Evolutionary conservation across 768 basidiomycete species (phyloP).

Genomic region (Imleria badia): DNA sequence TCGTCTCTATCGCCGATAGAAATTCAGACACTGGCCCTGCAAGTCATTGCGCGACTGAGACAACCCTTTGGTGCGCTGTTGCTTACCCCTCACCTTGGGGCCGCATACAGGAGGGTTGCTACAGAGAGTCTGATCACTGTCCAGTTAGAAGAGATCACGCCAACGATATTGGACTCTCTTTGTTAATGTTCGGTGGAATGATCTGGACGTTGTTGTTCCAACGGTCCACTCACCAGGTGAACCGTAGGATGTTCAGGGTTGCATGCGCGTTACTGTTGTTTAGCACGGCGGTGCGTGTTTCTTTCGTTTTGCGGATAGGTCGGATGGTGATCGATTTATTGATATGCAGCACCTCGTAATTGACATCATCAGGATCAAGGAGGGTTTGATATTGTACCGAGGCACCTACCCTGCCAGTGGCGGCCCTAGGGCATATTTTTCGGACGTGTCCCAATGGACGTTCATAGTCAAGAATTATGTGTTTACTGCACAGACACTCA

Average conservation of each 20-base stretch:
- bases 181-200: too few relatives aligned
- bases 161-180: not conserved
- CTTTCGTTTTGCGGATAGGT: too few relatives aligned
- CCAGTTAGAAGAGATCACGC: not conserved
- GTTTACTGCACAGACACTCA: constrained; percentile 17
- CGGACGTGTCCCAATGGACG: constrained; percentile 10
- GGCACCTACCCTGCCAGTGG: not conserved
- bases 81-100: not conserved
- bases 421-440: not conserved
- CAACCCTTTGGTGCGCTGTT: not conserved
- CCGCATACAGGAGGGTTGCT: not conserved
- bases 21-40: not conserved
- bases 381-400: not conserved
- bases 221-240: too few relatives aligned
- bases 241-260: too few relatives aligned
- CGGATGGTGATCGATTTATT: too few relatives aligned
- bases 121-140: not conserved
- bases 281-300: too few relatives aligned
- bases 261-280: too few relatives aligned
- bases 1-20: not conserved
- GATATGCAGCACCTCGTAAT: not conserved
- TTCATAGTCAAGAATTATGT: constrained; percentile 26
- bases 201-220: too few relatives aligned
- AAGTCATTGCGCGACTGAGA: not conserved
- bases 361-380: not conserved